Conservation (phyloP, 306 rosid genomes). For the Vicia faba region DNA sequence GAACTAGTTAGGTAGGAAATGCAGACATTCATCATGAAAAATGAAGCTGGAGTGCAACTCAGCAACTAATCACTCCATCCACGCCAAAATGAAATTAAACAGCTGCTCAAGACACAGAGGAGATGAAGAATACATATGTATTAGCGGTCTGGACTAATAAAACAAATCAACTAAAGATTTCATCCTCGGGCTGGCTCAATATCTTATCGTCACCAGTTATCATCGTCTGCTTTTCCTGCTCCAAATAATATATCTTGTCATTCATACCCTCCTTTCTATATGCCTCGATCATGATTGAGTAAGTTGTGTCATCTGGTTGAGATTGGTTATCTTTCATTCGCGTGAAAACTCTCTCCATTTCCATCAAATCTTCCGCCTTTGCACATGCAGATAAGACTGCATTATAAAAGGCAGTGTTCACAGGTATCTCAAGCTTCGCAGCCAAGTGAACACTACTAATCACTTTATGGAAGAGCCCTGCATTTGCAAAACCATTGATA, state of each 20-base stretch:
- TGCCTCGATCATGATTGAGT: constrained; percentile 69
- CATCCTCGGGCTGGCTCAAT: constrained; percentile 32
- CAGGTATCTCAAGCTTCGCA: constrained; percentile 76
- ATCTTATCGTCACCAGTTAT: constrained; percentile 34
- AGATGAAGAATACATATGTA: constrained; percentile 35
- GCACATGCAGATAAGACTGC: constrained; percentile 87
- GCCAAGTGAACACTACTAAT: constrained; percentile 77
- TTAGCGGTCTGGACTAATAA: constrained; percentile 32
- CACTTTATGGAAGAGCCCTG: constrained; percentile 95
- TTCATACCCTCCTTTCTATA: constrained; percentile 84
- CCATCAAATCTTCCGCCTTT: constrained; percentile 87
- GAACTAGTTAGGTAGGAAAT: constrained; percentile 29
- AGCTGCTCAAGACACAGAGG: constrained; percentile 33
- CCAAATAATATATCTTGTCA: constrained; percentile 82
- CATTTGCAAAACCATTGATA: constrained; percentile 88
- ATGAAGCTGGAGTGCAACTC: constrained; percentile 35
- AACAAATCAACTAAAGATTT: constrained; percentile 32
- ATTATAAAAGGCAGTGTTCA: constrained; percentile 72
- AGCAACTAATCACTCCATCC: constrained; percentile 32
- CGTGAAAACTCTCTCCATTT: constrained; percentile 86
- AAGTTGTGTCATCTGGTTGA: constrained; percentile 67
- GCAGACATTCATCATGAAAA: constrained; percentile 30
- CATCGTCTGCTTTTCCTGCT: constrained; percentile 57
- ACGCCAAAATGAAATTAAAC: constrained; percentile 20
- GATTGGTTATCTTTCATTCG: constrained; percentile 82